A percentile compares a stretch with the other conserved stretches of the same genome.
phyloP scores from a whole-genome alignment of 352 stramenopile species.

The Phytophthora uliginosa region DNA sequence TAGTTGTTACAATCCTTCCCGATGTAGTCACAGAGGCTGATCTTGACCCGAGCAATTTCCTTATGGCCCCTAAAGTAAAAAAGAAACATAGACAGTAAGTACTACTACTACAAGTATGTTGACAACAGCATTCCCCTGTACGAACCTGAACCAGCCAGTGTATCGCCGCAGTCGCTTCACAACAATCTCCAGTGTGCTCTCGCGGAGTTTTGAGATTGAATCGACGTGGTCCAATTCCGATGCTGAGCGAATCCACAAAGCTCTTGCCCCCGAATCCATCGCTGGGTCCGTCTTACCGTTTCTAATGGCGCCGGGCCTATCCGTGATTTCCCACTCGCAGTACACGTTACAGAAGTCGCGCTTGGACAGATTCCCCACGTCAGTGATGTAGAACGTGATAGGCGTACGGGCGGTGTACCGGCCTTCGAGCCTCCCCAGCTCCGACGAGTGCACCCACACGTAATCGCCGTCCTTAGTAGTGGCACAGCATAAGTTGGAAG shows the following conservation, averaged over 20 bases:
- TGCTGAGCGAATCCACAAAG: neutral
- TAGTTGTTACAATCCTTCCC: neutral
- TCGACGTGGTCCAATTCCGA: neutral
- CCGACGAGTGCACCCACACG: conserved; percentile 4
- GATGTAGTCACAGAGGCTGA: too few species aligned
- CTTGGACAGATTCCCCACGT: neutral
- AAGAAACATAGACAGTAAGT: too few species aligned
- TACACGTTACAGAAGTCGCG: neutral
- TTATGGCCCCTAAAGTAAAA: too few species aligned
- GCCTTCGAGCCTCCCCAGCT: neutral
- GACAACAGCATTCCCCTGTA: neutral
- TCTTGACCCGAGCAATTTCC: too few species aligned
- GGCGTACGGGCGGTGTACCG: neutral
- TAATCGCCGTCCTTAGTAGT: neutral
- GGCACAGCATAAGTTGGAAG: neutral
- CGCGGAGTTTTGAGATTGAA: neutral
- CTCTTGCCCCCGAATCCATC: neutral
- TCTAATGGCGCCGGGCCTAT: neutral
- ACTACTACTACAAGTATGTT: too few species aligned
- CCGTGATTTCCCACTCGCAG: neutral
- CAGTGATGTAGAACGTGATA: conserved; percentile 4
- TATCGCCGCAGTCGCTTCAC: neutral
- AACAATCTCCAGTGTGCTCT: neutral
- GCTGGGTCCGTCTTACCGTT: neutral
- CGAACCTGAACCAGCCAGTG: conserved; percentile 1